phyloP scores from a whole-genome alignment of 139 green algal genomes.

The Chlamydomonas sphaeroides region DNA sequence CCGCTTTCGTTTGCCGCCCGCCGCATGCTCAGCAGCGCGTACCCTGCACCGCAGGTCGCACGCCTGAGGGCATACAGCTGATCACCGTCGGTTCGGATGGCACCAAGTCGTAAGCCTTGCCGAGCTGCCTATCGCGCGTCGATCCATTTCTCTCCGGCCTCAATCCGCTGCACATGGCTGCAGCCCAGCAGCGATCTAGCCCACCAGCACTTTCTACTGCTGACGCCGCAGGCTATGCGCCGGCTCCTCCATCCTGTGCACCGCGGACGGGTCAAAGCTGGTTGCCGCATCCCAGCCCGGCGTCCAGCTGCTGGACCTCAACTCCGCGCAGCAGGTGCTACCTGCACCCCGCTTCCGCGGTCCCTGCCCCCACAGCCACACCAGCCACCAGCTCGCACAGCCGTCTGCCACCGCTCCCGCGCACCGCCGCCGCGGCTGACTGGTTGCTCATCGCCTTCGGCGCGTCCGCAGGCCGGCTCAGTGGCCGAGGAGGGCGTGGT shows the following conservation, averaged over 20 bases:
- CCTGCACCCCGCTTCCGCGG: background rate
- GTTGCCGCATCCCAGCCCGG: background rate
- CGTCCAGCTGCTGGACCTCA: conserved; percentile 4
- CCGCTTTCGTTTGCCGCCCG: too few relatives aligned
- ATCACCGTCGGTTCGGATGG: background rate
- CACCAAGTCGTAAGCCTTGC: background rate
- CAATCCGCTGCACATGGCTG: too few relatives aligned
- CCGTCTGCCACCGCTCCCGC: too few relatives aligned
- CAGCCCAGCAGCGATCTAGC: too few relatives aligned
- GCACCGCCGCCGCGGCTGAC: too few relatives aligned
- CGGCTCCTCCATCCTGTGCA: background rate
- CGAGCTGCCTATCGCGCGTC: too few relatives aligned
- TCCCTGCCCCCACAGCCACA: too few relatives aligned
- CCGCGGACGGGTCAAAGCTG: conserved; percentile 3
- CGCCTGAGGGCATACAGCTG: conserved; percentile 21
- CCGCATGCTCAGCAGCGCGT: too few relatives aligned
- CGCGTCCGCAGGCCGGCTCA: background rate
- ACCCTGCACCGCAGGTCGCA: background rate
- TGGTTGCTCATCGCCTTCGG: too few relatives aligned
- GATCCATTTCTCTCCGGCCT: too few relatives aligned
- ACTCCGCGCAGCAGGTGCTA: background rate
- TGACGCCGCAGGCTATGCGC: background rate
- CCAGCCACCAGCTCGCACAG: background rate
- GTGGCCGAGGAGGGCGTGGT: conserved; percentile 41
- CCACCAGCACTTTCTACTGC: background rate